Conservation (phyloP, 2,329 filamentous ascomycete genomes). For the Mycogone perniciosa region DNA sequence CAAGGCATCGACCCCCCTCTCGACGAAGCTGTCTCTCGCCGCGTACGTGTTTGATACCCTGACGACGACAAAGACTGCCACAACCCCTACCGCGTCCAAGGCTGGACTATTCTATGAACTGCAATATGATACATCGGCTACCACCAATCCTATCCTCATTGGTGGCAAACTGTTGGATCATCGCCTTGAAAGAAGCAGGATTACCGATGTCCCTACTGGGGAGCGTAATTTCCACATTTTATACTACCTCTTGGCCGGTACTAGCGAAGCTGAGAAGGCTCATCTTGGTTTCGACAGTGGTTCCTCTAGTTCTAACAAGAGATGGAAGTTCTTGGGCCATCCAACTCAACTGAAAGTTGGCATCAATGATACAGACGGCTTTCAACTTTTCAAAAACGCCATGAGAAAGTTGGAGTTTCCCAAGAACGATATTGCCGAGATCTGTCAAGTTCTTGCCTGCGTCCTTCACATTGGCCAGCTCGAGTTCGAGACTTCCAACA, state of each 20-base stretch:
- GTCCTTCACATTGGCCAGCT: conserved; percentile 98
- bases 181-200: conserved; percentile 82
- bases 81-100: conserved; percentile 92
- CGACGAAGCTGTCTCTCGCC: conserved; percentile 85
- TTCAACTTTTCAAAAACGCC: conserved; percentile 95
- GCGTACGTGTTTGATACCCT: conserved; percentile 94
- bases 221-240: conserved; percentile 95
- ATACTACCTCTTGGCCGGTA: conserved; percentile 92
- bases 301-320: conserved; percentile 56
- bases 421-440: conserved; percentile 86
- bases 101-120: conserved; percentile 92
- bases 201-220: conserved; percentile 86
- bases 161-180: conserved; percentile 94
- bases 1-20: conserved; percentile 87
- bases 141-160: conserved; percentile 77
- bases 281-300: conserved; percentile 62
- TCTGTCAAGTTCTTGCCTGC: conserved; percentile 87
- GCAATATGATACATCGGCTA: conserved; percentile 88
- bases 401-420: conserved; percentile 91
- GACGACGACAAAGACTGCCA: conserved; percentile 94
- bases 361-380: conserved; percentile 91
- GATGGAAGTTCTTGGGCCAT: conserved; percentile 95
- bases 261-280: conserved; percentile 80
- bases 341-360: conserved; percentile 95
- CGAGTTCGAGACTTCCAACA: conserved; percentile 78